Conservation (phyloP, 495 filamentous ascomycete species). For the Penicillium odoratum region DNA sequence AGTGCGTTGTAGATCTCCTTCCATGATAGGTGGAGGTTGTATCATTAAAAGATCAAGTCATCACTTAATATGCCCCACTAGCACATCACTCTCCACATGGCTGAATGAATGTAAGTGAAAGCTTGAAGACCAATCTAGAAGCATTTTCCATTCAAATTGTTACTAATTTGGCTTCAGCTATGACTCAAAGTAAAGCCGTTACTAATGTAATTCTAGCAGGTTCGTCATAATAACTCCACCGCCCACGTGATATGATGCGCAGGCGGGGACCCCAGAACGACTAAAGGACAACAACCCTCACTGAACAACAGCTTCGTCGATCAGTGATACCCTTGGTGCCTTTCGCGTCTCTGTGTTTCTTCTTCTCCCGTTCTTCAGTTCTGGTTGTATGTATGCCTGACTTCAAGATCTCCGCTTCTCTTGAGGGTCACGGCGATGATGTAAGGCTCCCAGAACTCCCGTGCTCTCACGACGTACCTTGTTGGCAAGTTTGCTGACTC, state of each 20-base stretch:
- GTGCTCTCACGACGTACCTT: constrained; percentile 15
- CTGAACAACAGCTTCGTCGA: background rate
- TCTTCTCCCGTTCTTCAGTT: background rate
- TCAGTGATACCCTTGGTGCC: constrained; percentile 11
- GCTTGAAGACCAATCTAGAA: background rate
- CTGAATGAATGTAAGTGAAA: background rate
- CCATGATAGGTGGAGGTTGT: background rate
- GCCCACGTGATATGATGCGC: constrained; percentile 41
- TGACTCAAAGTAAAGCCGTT: background rate
- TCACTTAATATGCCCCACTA: background rate
- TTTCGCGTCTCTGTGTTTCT: constrained; percentile 5
- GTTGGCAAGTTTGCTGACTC: constrained; percentile 11
- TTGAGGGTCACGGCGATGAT: constrained; percentile 80
- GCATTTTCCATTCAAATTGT: background rate
- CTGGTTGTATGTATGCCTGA: constrained; percentile 52
- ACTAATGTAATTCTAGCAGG: constrained; percentile 25
- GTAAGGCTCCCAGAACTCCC: constrained; percentile 50
- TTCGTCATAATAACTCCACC: constrained; percentile 30
- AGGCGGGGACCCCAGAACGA: constrained; percentile 31
- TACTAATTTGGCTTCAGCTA: background rate
- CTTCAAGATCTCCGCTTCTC: constrained; percentile 81
- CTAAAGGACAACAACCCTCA: constrained; percentile 28
- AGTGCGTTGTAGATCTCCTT: background rate
- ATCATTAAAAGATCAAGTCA: background rate
- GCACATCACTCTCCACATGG: background rate